phyloP scores from a whole-genome alignment of 2,329 filamentous ascomycete genomes.

The Keithomyces neogunnii region DNA sequence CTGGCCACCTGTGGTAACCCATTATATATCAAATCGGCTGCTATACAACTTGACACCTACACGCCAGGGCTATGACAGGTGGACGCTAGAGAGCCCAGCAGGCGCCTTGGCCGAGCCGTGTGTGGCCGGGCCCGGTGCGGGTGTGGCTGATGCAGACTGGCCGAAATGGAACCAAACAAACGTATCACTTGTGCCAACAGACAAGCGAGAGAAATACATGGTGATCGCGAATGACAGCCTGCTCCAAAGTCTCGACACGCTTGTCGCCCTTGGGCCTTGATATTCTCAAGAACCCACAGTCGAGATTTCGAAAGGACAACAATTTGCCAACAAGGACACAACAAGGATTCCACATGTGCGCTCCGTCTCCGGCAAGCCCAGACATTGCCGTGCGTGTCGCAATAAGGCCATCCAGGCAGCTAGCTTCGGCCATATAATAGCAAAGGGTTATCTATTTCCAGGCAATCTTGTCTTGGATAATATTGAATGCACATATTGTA shows the following conservation, averaged over 20 bases:
- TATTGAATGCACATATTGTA: conserved; percentile 9
- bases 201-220: too few relatives aligned
- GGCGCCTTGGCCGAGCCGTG: too few relatives aligned
- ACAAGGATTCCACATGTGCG: conserved; percentile 37
- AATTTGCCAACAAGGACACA: conserved; percentile 43
- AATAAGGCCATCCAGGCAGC: conserved; percentile 55
- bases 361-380: conserved; percentile 41
- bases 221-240: background rate
- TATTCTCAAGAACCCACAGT: conserved; percentile 10
- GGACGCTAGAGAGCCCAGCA: too few relatives aligned
- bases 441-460: conserved; percentile 43
- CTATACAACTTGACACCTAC: too few relatives aligned
- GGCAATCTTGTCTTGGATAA: conserved; percentile 6
- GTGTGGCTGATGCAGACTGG: too few relatives aligned
- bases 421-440: conserved; percentile 36
- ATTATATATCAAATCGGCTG: too few relatives aligned
- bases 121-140: too few relatives aligned
- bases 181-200: too few relatives aligned
- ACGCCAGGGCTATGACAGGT: too few relatives aligned
- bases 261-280: conserved; percentile 13
- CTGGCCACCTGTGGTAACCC: too few relatives aligned
- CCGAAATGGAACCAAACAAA: too few relatives aligned
- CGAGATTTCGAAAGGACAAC: conserved; percentile 12
- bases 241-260: conserved; percentile 15
- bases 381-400: conserved; percentile 45